Evolutionary conservation across 2,329 filamentous ascomycete genomes (phyloP).

Genomic region (Epicoccum nigrum): DNA sequence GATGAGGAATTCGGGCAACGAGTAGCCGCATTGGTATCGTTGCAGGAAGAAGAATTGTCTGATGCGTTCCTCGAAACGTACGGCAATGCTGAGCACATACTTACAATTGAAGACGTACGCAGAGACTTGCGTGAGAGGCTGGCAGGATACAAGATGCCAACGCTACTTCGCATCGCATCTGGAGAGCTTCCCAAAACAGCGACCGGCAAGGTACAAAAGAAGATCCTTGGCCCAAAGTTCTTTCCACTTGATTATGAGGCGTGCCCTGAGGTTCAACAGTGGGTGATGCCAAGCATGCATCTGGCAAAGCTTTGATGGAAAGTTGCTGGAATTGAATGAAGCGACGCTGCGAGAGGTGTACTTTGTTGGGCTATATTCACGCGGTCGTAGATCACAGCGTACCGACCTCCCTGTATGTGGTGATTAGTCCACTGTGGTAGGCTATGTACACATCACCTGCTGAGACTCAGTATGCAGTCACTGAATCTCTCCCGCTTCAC

Average conservation of each 20-base stretch:
- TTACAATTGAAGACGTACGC: conserved; percentile 52
- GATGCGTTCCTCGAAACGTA: conserved; percentile 25
- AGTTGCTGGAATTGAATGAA: too few relatives aligned
- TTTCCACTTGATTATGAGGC: conserved; percentile 40
- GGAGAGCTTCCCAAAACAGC: conserved; percentile 56
- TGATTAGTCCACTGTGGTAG: too few relatives aligned
- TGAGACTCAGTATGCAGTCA: too few relatives aligned
- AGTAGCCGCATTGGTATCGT: conserved; percentile 59
- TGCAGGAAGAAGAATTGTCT: conserved; percentile 44
- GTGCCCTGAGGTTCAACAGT: conserved; percentile 38
- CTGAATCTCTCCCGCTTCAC: too few relatives aligned
- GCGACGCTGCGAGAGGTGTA: too few relatives aligned
- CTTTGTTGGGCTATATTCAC: too few relatives aligned
- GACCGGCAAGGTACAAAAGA: conserved; percentile 60
- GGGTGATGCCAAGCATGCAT: conserved; percentile 24
- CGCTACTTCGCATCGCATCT: conserved; percentile 52
- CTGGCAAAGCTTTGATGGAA: conserved; percentile 32
- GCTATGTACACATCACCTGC: too few relatives aligned
- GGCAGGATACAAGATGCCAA: conserved; percentile 58
- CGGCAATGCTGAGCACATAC: conserved; percentile 18
- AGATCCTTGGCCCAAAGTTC: conserved; percentile 49
- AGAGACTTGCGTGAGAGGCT: conserved; percentile 53
- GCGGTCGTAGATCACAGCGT: too few relatives aligned
- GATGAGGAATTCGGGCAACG: conserved; percentile 62
- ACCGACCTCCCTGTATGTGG: too few relatives aligned